Percentiles rank a stretch among this genome's conserved stretches.
Conservation (phyloP, 2,329 filamentous ascomycete genomes). For the Penicillium expansum region DNA sequence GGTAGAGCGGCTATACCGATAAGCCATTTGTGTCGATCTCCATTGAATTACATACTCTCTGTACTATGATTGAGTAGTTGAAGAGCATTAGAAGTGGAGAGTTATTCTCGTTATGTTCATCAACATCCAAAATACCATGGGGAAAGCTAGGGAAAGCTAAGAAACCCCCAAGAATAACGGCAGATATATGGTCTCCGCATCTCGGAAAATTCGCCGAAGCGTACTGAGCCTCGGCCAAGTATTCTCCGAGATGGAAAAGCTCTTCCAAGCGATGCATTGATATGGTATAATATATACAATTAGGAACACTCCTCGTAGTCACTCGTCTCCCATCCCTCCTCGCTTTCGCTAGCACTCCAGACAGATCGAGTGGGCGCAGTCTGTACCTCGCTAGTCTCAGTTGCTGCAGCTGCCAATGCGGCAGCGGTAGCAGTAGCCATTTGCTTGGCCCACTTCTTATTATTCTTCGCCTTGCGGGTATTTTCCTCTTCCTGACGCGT, state of each 20-base stretch:
- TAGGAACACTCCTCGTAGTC: conserved; percentile 16
- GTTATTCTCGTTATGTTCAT: not conserved
- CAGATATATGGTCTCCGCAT: conserved; percentile 2
- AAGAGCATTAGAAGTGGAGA: not conserved
- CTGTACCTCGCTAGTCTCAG: conserved; percentile 6
- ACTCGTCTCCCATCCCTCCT: conserved; percentile 36
- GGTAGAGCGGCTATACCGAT: not conserved
- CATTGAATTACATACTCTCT: not conserved
- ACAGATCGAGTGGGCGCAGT: conserved; percentile 17
- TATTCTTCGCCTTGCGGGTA: conserved; percentile 21
- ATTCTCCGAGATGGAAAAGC: not conserved
- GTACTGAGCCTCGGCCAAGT: not conserved
- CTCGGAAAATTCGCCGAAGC: conserved; percentile 3
- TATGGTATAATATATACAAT: conserved; percentile 3
- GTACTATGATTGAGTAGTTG: not conserved
- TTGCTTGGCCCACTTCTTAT: conserved; percentile 24
- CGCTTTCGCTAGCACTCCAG: conserved; percentile 40
- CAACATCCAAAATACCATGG: not conserved
- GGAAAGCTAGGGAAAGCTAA: not conserved
- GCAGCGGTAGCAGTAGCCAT: conserved; percentile 7
- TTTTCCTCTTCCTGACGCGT: conserved; percentile 24
- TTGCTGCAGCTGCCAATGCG: conserved; percentile 6
- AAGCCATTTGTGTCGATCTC: not conserved
- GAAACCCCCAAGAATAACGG: not conserved
- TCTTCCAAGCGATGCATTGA: not conserved